These are phyloP conservation scores for Poa annua DNA, from an alignment of 176 grass and related monocot genomes.

Conservation along the genomic window DNA sequence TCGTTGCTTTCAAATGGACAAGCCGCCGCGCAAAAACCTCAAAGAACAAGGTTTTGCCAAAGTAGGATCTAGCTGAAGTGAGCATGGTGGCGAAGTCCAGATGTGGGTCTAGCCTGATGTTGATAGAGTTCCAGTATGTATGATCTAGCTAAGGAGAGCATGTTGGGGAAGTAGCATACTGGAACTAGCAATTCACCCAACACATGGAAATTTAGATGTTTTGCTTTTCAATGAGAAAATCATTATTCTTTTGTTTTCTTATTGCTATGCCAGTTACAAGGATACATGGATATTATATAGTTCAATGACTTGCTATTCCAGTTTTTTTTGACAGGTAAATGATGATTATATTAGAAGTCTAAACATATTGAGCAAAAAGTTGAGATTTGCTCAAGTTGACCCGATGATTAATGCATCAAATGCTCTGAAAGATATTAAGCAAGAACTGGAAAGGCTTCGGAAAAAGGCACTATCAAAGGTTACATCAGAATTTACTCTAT, in stretches of 20 bases:
- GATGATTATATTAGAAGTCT: constrained; percentile 69
- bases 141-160: not conserved
- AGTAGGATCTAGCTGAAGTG: not conserved
- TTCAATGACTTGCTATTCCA: constrained; percentile 54
- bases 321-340: constrained; percentile 68
- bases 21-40: not conserved
- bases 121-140: not conserved
- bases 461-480: constrained; percentile 78
- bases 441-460: constrained; percentile 74
- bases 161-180: not conserved
- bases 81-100: not conserved
- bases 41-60: not conserved
- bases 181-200: not conserved
- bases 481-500: constrained; percentile 21
- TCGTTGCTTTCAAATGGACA: not conserved
- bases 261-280: not conserved
- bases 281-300: constrained; percentile 32
- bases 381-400: constrained; percentile 77
- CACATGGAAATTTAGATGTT: not conserved
- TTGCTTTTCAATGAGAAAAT: not conserved
- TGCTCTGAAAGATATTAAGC: constrained; percentile 78
- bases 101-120: not conserved
- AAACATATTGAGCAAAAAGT: constrained; percentile 75
- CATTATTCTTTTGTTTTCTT: not conserved
- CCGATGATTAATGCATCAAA: constrained; percentile 73